Evolutionary conservation across 2,329 filamentous ascomycete genomes (phyloP).

Genomic region (Exophiala mesophila): DNA sequence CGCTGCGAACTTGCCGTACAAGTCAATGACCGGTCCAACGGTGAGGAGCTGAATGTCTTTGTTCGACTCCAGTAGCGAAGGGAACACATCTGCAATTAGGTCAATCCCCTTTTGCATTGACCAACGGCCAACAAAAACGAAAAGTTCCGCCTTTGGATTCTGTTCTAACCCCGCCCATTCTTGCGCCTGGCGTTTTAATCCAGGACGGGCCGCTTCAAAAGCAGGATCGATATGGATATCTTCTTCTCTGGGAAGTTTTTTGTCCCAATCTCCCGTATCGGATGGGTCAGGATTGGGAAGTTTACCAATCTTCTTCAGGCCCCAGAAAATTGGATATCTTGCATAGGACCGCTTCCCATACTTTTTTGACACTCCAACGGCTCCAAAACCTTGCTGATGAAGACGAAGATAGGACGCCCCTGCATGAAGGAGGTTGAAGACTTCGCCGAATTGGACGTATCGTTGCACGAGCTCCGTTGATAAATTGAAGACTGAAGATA

Average conservation of each 20-base stretch:
- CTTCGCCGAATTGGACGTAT: constrained; percentile 64
- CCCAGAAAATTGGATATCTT: constrained; percentile 66
- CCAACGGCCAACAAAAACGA: constrained; percentile 67
- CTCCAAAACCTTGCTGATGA: constrained; percentile 63
- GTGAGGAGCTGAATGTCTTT: constrained; percentile 58
- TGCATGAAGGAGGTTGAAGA: constrained; percentile 65
- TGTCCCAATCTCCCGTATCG: constrained; percentile 58
- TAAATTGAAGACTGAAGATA: constrained; percentile 62
- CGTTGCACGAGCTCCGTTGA: constrained; percentile 51
- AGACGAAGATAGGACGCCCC: constrained; percentile 61
- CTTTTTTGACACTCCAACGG: constrained; percentile 64
- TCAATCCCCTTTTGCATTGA: constrained; percentile 66
- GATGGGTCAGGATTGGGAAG: constrained; percentile 63
- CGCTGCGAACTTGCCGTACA: constrained; percentile 64
- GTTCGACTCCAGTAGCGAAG: constrained; percentile 56
- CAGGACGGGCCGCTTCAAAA: constrained; percentile 51
- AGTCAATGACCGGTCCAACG: constrained; percentile 61
- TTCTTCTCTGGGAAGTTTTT: constrained; percentile 46
- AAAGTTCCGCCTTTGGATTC: constrained; percentile 58
- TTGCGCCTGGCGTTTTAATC: constrained; percentile 57
- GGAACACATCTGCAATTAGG: constrained; percentile 63
- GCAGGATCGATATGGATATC: constrained; percentile 50
- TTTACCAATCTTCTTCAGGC: constrained; percentile 57
- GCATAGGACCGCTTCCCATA: constrained; percentile 63
- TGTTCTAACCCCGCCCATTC: constrained; percentile 62